Evolutionary conservation across 805 yeast genomes (phyloP).

Genomic region (Candida maris): DNA sequence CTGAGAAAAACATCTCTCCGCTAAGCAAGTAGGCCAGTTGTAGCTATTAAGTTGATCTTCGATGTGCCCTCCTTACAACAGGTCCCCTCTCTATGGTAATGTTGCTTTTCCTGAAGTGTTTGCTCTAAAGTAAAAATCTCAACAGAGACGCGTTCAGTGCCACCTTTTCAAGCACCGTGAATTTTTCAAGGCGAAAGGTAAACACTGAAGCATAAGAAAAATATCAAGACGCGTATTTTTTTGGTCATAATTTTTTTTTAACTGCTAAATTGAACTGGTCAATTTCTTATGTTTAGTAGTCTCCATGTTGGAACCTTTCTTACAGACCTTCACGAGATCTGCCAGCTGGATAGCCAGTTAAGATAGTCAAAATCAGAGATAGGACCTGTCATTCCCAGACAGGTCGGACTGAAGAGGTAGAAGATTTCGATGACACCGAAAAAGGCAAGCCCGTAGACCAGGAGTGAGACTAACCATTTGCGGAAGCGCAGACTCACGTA

Average conservation of each 20-base stretch:
- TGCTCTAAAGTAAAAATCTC: neutral
- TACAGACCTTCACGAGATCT: slow-evolving; percentile 7
- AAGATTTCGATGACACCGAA: slow-evolving; percentile 48
- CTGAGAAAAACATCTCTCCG: slow-evolving; percentile 48
- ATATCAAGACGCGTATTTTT: too few species aligned
- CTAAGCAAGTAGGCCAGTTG: slow-evolving; percentile 1
- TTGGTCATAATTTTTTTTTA: too few species aligned
- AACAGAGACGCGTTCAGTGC: neutral
- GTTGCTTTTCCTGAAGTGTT: neutral
- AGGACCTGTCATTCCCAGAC: slow-evolving; percentile 64
- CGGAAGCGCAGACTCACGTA: slow-evolving; percentile 30
- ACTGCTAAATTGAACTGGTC: too few species aligned
- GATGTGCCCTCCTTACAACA: too few species aligned
- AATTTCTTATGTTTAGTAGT: too few species aligned
- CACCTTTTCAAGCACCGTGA: neutral
- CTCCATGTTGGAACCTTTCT: too few species aligned
- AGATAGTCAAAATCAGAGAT: slow-evolving; percentile 37
- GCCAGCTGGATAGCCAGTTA: slow-evolving; percentile 39
- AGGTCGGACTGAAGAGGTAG: slow-evolving; percentile 56
- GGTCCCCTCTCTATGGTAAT: neutral
- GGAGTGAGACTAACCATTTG: slow-evolving; percentile 24
- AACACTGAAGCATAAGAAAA: neutral
- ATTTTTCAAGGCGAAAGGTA: slow-evolving; percentile 1
- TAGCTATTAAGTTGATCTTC: too few species aligned
- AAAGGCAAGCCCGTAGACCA: slow-evolving; percentile 40